Conservation (phyloP, 768 basidiomycete genomes). For the Gloeopeniophorella convolvens region DNA sequence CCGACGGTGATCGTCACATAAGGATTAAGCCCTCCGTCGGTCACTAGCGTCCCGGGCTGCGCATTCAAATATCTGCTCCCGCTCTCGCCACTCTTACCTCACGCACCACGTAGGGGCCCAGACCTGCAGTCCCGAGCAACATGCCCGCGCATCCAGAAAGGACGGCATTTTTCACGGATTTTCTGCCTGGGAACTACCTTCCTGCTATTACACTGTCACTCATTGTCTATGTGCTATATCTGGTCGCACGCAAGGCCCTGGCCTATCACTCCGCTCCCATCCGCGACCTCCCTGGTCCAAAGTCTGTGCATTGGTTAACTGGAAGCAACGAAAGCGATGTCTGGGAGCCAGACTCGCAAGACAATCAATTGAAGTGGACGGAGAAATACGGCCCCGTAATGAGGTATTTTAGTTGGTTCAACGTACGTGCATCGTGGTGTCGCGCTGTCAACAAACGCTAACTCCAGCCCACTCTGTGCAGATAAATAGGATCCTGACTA, state of each 20-base stretch:
- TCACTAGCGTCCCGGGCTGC: too few species aligned
- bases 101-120: too few species aligned
- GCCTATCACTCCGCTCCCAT: conserved; percentile 1
- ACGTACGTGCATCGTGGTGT: too few species aligned
- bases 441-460: neutral
- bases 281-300: conserved; percentile 10
- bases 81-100: too few species aligned
- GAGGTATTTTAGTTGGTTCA: conserved; percentile 11
- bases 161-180: neutral
- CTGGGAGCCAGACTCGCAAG: conserved; percentile 10
- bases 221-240: conserved; percentile 1
- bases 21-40: too few species aligned
- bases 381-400: conserved; percentile 5
- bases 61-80: too few species aligned
- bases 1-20: too few species aligned
- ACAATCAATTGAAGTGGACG: conserved; percentile 5
- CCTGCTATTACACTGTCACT: neutral
- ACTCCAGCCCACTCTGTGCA: neutral
- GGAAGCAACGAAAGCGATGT: neutral
- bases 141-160: neutral
- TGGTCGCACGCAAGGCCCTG: neutral
- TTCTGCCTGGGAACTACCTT: neutral
- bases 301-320: conserved; percentile 11
- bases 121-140: too few species aligned
- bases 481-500: neutral